These are phyloP conservation scores for Avena eriantha DNA, from an alignment of 176 grass and related monocot species.

Conservation along the genomic window DNA sequence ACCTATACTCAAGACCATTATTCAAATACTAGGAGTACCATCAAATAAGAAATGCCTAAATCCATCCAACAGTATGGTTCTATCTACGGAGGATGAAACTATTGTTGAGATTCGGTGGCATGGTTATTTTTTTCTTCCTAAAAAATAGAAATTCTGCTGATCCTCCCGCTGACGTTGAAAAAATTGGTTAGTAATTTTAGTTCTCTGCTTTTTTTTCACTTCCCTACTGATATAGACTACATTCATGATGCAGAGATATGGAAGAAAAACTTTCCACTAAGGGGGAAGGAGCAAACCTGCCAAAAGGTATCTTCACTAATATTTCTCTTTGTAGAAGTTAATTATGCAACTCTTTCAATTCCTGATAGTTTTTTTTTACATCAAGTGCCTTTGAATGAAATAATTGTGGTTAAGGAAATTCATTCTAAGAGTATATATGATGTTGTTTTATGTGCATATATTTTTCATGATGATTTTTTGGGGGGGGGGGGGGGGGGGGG, in stretches of 20 bases:
- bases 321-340: constrained; percentile 14
- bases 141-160: constrained; percentile 21
- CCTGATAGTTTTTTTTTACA: background rate
- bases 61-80: too few species aligned
- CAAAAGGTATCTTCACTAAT: constrained; percentile 49
- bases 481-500: background rate
- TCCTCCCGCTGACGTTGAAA: background rate
- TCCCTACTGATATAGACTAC: constrained; percentile 26
- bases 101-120: constrained; percentile 88
- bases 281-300: constrained; percentile 45
- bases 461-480: background rate
- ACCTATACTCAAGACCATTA: too few species aligned
- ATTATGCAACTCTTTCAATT: background rate
- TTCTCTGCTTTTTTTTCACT: constrained; percentile 4
- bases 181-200: background rate
- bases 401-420: background rate
- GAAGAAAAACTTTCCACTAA: constrained; percentile 54
- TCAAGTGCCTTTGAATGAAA: background rate
- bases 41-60: too few species aligned
- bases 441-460: constrained; percentile 2
- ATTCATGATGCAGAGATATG: constrained; percentile 51
- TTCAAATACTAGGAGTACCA: too few species aligned
- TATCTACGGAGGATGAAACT: constrained; percentile 87
- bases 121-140: constrained; percentile 14
- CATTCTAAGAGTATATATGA: background rate